Evolutionary conservation across 1,139 yeast species (phyloP).

Genomic region (Geotrichum bryndzae): DNA sequence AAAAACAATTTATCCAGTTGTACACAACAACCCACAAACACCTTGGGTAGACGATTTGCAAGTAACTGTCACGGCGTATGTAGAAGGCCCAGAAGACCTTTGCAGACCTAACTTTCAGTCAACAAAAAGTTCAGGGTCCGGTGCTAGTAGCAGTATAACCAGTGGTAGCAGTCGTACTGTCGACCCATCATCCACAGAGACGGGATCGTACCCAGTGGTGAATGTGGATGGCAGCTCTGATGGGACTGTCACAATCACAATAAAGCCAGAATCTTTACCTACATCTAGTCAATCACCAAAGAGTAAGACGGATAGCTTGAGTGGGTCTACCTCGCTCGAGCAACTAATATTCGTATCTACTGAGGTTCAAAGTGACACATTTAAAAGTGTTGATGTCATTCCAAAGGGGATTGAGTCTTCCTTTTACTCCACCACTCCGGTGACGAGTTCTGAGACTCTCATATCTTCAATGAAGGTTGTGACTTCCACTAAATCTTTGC

Average conservation of each 20-base stretch:
- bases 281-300: background rate
- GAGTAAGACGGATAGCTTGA: background rate
- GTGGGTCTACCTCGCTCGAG: background rate
- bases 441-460: background rate
- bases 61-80: conserved; percentile 2
- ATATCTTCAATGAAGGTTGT: background rate
- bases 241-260: conserved; percentile 1
- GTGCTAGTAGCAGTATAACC: background rate
- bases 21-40: conserved; percentile 1
- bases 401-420: background rate
- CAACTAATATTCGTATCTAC: background rate
- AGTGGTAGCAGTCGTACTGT: background rate
- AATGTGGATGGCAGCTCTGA: conserved; percentile 8
- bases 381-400: background rate
- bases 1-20: conserved; percentile 2
- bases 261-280: background rate
- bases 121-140: background rate
- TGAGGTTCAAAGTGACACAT: background rate
- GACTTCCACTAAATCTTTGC: background rate
- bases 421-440: background rate
- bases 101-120: background rate
- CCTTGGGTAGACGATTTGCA: conserved; percentile 8
- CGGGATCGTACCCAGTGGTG: conserved; percentile 5
- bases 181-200: background rate
- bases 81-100: background rate